Evolutionary conservation across 2,329 filamentous ascomycete species (phyloP), one percentile per base, ranked within the genome.

Genomic region (Myriosclerotinia duriaeana): DNA sequence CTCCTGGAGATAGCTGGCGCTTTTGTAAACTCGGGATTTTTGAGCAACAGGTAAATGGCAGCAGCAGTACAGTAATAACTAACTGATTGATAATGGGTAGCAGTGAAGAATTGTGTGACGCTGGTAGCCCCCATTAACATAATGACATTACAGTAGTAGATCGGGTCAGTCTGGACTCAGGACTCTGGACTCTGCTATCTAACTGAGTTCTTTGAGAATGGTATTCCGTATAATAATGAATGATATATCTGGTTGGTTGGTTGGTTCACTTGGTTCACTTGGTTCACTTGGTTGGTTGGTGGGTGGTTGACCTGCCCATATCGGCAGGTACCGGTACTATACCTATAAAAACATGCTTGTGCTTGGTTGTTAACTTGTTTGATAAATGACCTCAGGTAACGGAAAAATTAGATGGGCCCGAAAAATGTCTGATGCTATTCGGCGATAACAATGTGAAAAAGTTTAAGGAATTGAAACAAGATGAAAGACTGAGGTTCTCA

Each of bases 341-440:
- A 26, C 26, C 26, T 26, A 2, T 2, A 26, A 26, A 26, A 26
- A 26, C 26, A 26, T 26, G 30, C 54, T 36, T 17, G 42, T 42
- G 36, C 36, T 12, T 20, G 34, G 26, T 26, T 26, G 26, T n/a
- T n/a, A 38, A 30, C 20, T 40, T 40, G 54, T 6, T 17, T 42
- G 38, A 20, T 30, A 30, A 53, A 42, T 26, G 26, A n/a, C n/a
- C n/a, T 42, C 50, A 50, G 50, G n/a, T 26, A 36, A 15, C 62
- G 63, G 53, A 59, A 65, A 52, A 59, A 52, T 59, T 52, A 20
- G 1, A 50, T 38, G 9, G 11, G 17, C 30, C 15, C 30, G 53
- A 42, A 12, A 6, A 61, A 44, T 14, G 30, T 44, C 12, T 52
- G 34, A 15, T 42, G 53, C 53, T 36, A 52, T 59, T 17, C 44